These are phyloP conservation scores for Gentiana dahurica DNA, from an alignment of 257 asterid species.

Conservation along the genomic window DNA sequence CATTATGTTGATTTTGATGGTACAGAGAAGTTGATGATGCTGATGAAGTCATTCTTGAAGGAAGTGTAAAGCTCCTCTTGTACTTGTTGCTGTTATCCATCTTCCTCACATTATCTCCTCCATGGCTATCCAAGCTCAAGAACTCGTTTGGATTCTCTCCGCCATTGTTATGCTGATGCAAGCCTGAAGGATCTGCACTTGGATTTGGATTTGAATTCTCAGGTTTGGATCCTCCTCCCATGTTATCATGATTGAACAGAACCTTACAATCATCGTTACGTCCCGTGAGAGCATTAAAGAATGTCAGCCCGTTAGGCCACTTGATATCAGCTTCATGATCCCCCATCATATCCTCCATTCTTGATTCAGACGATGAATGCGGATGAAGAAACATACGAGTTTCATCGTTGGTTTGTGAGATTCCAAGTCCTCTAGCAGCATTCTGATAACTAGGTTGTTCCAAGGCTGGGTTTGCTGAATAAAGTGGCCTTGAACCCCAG, in stretches of 20 bases:
- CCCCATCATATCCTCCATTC: slow-evolving; percentile 51
- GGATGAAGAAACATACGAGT: slow-evolving; percentile 77
- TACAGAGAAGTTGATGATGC: slow-evolving; percentile 70
- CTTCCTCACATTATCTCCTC: slow-evolving; percentile 26
- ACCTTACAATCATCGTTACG: slow-evolving; percentile 63
- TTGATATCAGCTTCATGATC: slow-evolving; percentile 76
- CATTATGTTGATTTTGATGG: slow-evolving; percentile 39
- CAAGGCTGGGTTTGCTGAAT: slow-evolving; percentile 32
- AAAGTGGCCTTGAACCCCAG: slow-evolving; percentile 71
- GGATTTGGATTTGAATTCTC: slow-evolving; percentile 19
- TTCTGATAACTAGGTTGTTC: slow-evolving; percentile 47
- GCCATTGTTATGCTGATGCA: slow-evolving; percentile 19
- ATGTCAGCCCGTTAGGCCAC: slow-evolving; percentile 85
- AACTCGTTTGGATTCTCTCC: slow-evolving; percentile 39
- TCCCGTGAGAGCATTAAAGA: slow-evolving; percentile 75
- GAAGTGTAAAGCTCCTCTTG: slow-evolving; percentile 79
- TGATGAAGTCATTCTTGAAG: slow-evolving; percentile 70
- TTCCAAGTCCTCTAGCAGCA: slow-evolving; percentile 34
- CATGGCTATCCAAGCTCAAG: slow-evolving; percentile 68
- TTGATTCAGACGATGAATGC: slow-evolving; percentile 47
- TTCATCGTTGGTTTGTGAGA: slow-evolving; percentile 53
- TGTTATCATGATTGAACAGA: slow-evolving; percentile 49
- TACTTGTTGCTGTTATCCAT: slow-evolving; percentile 49
- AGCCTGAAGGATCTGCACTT: slow-evolving; percentile 21
- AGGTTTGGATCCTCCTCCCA: slow-evolving; percentile 27